A percentile compares a stretch with the other conserved stretches of the same genome.
Evolutionary conservation across 768 basidiomycete genomes (phyloP).

Genomic region (Erythrobasidium yunnanense): DNA sequence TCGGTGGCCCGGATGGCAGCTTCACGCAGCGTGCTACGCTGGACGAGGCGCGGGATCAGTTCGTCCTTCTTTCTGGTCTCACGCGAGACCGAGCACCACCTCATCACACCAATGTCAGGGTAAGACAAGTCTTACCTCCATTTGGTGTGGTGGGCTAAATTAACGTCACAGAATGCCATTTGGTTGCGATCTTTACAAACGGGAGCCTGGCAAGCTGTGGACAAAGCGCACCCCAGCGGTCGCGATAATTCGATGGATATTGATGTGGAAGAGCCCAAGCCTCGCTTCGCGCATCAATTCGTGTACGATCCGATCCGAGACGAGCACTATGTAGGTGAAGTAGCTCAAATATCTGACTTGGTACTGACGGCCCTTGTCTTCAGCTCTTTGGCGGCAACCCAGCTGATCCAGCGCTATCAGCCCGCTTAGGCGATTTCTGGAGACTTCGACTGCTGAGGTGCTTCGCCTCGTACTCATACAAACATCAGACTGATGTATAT

Average conservation of each 20-base stretch:
- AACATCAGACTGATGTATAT: background rate
- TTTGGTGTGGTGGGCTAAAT: background rate
- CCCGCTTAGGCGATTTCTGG: conserved; percentile 27
- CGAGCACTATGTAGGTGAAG: conserved; percentile 19
- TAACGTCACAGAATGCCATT: conserved; percentile 11
- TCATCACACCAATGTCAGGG: conserved; percentile 19
- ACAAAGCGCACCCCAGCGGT: background rate
- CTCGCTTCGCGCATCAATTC: conserved; percentile 26
- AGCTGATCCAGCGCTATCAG: background rate
- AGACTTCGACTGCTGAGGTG: background rate
- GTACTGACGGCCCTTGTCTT: background rate
- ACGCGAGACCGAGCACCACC: conserved; percentile 8
- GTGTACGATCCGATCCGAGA: conserved; percentile 17
- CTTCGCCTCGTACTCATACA: background rate
- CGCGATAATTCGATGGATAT: background rate
- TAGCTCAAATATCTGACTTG: background rate
- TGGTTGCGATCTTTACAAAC: background rate
- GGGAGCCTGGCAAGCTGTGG: background rate
- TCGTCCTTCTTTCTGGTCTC: conserved; percentile 14
- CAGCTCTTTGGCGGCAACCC: conserved; percentile 30
- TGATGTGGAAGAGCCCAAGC: background rate
- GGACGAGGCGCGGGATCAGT: background rate
- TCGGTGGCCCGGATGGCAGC: conserved; percentile 23
- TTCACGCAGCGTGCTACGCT: conserved; percentile 25
- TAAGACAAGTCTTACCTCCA: background rate